Base-by-base conservation (phyloP, 2,329 filamentous ascomycete genomes). In the Elsinoe perseae region DNA sequence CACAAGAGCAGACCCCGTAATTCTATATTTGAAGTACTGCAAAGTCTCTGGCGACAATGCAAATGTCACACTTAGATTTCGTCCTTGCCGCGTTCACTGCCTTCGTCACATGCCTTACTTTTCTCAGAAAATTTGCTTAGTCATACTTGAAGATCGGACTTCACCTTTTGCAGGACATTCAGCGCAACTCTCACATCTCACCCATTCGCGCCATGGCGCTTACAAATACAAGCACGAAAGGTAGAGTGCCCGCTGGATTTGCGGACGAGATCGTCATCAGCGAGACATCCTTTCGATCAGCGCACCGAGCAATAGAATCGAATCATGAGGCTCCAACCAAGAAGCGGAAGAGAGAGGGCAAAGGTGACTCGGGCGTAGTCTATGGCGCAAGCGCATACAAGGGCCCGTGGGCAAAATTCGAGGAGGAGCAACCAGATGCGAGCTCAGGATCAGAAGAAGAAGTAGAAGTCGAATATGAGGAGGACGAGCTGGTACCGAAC, bases 351-450 rank as follows among this genome's bases (percentile, higher is more conserved):
- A 80, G 93, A 59, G 90, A 97, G 70, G 83, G 77, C 62, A 96
- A 93, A 67, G 93, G 93, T 48, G 84, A 92, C 68, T 82, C 89
- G 40, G 83, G 84, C 16, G 79, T 96, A 36, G 86, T 91, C 0
- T 91, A 95, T 65, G 93, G 93, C 0, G 84, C 89, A 6, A 86
- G 85, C 55, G 85, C 90, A 44, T 98, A 98, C 70, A 80, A 95
- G 34, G 95, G 95, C 0, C 95, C 93, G 0, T 98, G 95, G 95
- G 95, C 93, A 7, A 84, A 80, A 68, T 95, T 95, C 67, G 78
- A 83, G 61, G 77, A 84, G 50, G 83, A 91, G 61, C 86, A 87
- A 64, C 86, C 90, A 61, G 76, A 82, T 28, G 81, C 80, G 56
- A 80, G 87, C 58, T 83, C 88, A n/a, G 74, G 75, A 10, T 86